These are phyloP conservation scores for Podospora conica DNA, from an alignment of 495 filamentous ascomycete species.

Conservation along the genomic window DNA sequence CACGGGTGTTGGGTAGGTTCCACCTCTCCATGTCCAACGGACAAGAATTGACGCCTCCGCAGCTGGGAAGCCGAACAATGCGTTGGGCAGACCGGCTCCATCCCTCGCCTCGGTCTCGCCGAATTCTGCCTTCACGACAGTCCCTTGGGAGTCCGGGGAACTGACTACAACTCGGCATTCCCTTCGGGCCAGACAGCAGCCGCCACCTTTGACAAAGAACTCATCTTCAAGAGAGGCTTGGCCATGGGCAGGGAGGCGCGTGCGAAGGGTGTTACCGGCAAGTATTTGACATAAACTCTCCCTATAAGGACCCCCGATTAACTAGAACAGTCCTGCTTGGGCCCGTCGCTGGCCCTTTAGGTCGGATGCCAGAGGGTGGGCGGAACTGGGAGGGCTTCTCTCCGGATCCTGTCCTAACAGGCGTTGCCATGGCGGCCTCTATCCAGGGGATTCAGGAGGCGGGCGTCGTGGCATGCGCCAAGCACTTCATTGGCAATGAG, in stretches of 20 bases:
- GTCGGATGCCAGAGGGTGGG: slow-evolving; percentile 68
- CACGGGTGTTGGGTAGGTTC: slow-evolving; percentile 68
- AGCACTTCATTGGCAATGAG: slow-evolving; percentile 73
- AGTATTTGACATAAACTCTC: no score
- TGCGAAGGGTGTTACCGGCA: slow-evolving; percentile 78
- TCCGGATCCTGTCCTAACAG: slow-evolving; percentile 71
- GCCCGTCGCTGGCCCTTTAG: slow-evolving; percentile 82
- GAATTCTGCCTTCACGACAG: slow-evolving; percentile 85
- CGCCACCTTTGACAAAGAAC: slow-evolving; percentile 63
- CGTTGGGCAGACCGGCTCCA: slow-evolving; percentile 68
- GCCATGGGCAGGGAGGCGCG: slow-evolving; percentile 77
- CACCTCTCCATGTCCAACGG: slow-evolving; percentile 7
- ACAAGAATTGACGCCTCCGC: slow-evolving; percentile 8
- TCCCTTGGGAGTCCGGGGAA: slow-evolving; percentile 73
- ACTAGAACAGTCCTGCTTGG: slow-evolving; percentile 82
- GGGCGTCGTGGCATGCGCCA: slow-evolving; percentile 74
- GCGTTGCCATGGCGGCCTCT: slow-evolving; percentile 64
- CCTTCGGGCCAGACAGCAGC: slow-evolving; percentile 75
- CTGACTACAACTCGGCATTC: slow-evolving; percentile 76
- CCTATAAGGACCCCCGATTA: no score
- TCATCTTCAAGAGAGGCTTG: slow-evolving; percentile 69
- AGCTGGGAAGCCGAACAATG: slow-evolving; percentile 74
- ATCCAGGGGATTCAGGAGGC: slow-evolving; percentile 78
- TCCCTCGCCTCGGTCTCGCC: slow-evolving; percentile 72
- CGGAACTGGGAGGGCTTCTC: slow-evolving; percentile 85